These are phyloP conservation scores for Laetiporus sulphureus DNA, from an alignment of 1,284 basidiomycete genomes.

Conservation along the genomic window DNA sequence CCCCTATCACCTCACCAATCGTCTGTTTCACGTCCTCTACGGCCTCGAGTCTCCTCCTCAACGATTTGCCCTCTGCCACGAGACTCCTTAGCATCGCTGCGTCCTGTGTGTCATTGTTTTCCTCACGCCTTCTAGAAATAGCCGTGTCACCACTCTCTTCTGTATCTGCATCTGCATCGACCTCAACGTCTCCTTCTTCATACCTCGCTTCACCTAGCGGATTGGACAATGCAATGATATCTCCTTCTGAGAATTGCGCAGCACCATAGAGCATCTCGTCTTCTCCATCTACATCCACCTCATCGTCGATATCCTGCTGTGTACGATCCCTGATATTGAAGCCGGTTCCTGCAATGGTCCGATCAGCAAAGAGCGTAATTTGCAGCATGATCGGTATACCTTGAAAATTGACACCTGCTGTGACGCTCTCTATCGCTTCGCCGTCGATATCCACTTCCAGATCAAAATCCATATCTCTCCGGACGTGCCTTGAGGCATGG, in stretches of 20 bases:
- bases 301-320: conserved; percentile 63
- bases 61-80: conserved; percentile 42
- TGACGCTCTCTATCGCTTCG: conserved; percentile 22
- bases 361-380: neutral
- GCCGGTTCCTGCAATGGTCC: conserved; percentile 41
- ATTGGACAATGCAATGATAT: conserved; percentile 39
- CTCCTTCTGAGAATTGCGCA: conserved; percentile 67
- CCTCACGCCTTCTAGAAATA: neutral
- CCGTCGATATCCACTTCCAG: conserved; percentile 30
- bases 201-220: conserved; percentile 1
- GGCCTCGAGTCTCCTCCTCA: conserved; percentile 22
- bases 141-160: conserved; percentile 21
- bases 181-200: conserved; percentile 28
- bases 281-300: conserved; percentile 73
- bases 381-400: conserved; percentile 23
- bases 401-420: conserved; percentile 31
- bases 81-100: conserved; percentile 40
- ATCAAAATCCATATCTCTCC: conserved; percentile 23
- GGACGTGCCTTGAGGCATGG: conserved; percentile 22
- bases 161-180: conserved; percentile 36
- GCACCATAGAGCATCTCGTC: conserved; percentile 60
- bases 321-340: conserved; percentile 53
- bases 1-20: conserved; percentile 36
- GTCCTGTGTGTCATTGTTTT: conserved; percentile 10
- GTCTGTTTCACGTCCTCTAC: conserved; percentile 30